Evolutionary conservation across 768 basidiomycete species (phyloP), one percentile per base, ranked within the genome.

Genomic region (Xerocomus potaroensis): DNA sequence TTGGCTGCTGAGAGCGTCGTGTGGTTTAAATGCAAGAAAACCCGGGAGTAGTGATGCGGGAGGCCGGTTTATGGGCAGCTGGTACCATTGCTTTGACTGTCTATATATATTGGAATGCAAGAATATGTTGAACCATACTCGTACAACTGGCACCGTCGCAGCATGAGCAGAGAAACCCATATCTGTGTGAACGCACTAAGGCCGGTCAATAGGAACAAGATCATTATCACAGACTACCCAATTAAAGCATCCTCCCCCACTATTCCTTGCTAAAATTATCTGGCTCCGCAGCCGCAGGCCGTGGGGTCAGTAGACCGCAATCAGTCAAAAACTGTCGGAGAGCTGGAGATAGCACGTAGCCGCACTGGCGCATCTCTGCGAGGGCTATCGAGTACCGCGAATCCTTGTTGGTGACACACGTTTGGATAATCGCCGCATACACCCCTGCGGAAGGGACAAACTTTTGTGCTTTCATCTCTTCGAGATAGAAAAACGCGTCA

Each of bases 401-500:
- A 60, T 94, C 91, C 49, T 71, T 71, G 16, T 65, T 63, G 15
- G 58, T 51, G 12, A 80, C 61, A 55, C 87, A 91, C 55, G 74
- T 82, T 37, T 71, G 69, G 34, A 83, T 66, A 47, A 93, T 67
- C 2, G 70, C 68, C 27, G 77, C 72, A 65, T 93, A 93, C 24
- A 84, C 65, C 2, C 58, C 57, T 21, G 57, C 57, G 9, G 77
- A 62, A 1, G 91, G 88, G n/a, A 70, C 56, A 56, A 79, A 70
- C 8, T 71, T 71, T 29, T 74, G 75, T 1, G 72, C 66, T 64
- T 93, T 92, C 86, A 91, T 89, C 70, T 88, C 85, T 62, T 92
- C 90, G 26, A 95, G 74, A 65, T 89, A 91, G 60, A 81, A 83
- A 68, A 93, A 93, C 0, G 90, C 88, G 50, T 91, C 88, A 59